These are phyloP conservation scores for Mortierella sp. DNA, from an alignment of 371 early-diverging fungal genomes.

Conservation along the genomic window DNA sequence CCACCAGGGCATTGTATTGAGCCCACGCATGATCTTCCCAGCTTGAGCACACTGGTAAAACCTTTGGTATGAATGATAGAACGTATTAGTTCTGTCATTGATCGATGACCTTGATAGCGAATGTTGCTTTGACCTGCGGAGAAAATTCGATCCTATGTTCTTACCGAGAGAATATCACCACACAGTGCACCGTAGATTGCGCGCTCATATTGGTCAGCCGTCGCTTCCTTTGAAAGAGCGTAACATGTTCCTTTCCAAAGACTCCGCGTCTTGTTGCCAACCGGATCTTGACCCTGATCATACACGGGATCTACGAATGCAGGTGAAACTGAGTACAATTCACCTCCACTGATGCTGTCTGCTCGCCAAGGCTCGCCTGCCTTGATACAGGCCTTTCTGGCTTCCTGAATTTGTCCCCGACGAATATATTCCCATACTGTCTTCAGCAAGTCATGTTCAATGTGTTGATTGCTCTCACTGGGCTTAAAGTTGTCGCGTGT, in stretches of 20 bases:
- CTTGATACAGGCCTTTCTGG: slow-evolving; percentile 38
- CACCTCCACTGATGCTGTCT: slow-evolving; percentile 49
- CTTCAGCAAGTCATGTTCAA: slow-evolving; percentile 27
- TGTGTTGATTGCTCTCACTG: slow-evolving; percentile 23
- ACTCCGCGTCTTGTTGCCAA: slow-evolving; percentile 43
- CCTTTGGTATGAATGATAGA: slow-evolving; percentile 14
- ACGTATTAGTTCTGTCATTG: background rate
- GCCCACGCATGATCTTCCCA: slow-evolving; percentile 55
- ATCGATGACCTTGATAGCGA: background rate
- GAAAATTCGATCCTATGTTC: background rate
- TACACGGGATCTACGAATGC: slow-evolving; percentile 27
- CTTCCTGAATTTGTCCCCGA: slow-evolving; percentile 40
- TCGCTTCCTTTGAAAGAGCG: slow-evolving; percentile 29
- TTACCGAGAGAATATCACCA: slow-evolving; percentile 40
- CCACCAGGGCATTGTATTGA: slow-evolving; percentile 45
- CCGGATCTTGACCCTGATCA: slow-evolving; percentile 18
- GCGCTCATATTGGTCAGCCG: slow-evolving; percentile 35
- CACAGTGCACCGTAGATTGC: slow-evolving; percentile 46
- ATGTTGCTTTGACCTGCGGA: background rate
- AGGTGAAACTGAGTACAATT: slow-evolving; percentile 21
- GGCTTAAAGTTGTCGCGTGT: slow-evolving; percentile 38
- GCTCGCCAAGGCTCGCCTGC: slow-evolving; percentile 51
- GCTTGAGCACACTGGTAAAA: slow-evolving; percentile 40
- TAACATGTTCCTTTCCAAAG: slow-evolving; percentile 53
- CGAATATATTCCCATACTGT: slow-evolving; percentile 49